A percentile compares a stretch with the other conserved stretches of the same genome.
Evolutionary conservation across 2,329 filamentous ascomycete species (phyloP).

Genomic region (Bipolaris cookei): DNA sequence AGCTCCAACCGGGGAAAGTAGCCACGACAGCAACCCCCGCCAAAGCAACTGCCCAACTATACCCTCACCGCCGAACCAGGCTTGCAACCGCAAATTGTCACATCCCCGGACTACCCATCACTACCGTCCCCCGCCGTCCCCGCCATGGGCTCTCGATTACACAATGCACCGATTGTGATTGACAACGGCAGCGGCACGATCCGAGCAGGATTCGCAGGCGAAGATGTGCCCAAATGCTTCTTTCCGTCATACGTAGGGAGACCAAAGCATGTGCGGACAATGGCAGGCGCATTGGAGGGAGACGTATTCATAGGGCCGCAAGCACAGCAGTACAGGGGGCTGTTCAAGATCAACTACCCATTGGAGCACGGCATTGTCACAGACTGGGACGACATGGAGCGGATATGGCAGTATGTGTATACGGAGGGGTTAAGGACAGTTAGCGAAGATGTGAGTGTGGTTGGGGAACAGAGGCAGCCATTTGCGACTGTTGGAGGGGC

Average conservation of each 20-base stretch:
- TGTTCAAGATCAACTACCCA: constrained; percentile 95
- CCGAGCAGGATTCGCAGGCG: constrained; percentile 93
- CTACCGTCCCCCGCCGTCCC: constrained; percentile 9
- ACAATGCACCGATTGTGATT: constrained; percentile 97
- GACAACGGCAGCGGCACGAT: constrained; percentile 99
- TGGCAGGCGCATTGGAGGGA: constrained; percentile 95
- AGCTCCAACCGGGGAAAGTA: constrained; percentile 34
- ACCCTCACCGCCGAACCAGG: background rate
- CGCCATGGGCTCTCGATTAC: constrained; percentile 72
- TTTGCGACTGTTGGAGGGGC: constrained; percentile 10
- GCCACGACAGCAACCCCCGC: constrained; percentile 21
- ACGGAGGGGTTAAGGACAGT: constrained; percentile 94
- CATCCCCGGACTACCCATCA: background rate
- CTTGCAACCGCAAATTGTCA: background rate
- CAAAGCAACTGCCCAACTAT: background rate
- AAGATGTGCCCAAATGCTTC: constrained; percentile 94
- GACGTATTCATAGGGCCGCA: constrained; percentile 96
- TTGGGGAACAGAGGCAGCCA: constrained; percentile 7
- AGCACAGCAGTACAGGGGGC: constrained; percentile 85
- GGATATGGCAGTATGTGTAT: constrained; percentile 98
- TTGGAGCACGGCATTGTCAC: constrained; percentile 98
- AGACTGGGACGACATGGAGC: constrained; percentile 99
- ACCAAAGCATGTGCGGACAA: constrained; percentile 91
- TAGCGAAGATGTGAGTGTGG: constrained; percentile 80
- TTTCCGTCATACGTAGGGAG: constrained; percentile 97